A percentile compares a stretch with the other conserved stretches of the same genome.
Evolutionary conservation across 139 green algal genomes (phyloP).

Genomic region (Choricystis sp.): DNA sequence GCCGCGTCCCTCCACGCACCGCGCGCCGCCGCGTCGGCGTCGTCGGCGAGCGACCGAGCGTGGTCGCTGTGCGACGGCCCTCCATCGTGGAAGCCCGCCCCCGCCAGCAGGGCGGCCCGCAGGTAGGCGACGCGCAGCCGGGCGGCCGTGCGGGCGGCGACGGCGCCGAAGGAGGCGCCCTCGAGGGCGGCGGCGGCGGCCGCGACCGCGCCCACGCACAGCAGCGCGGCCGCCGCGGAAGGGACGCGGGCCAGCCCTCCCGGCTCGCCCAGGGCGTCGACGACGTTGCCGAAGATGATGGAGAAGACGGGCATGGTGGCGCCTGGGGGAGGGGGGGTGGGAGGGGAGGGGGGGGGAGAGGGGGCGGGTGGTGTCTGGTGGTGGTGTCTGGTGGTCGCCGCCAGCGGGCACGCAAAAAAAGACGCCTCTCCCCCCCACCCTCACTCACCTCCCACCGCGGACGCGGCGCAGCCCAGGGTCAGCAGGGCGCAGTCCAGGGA

Average conservation of each 20-base stretch:
- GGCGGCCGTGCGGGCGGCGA: neutral
- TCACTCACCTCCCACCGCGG: neutral
- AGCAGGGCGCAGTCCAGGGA: neutral
- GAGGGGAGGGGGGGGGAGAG: too few species aligned
- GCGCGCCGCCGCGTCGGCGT: too few species aligned
- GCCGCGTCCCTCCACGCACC: too few species aligned
- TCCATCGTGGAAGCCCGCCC: too few species aligned
- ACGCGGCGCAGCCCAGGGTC: neutral
- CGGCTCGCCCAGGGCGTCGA: neutral
- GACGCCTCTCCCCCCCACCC: neutral
- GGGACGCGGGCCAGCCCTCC: neutral
- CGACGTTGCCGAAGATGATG: neutral
- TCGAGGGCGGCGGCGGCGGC: too few species aligned
- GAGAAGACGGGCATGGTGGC: neutral
- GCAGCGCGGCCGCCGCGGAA: neutral
- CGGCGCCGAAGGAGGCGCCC: neutral
- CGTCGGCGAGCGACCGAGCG: too few species aligned
- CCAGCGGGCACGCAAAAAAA: neutral
- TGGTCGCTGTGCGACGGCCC: too few species aligned
- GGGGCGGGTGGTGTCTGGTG: too few species aligned
- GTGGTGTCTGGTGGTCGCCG: neutral
- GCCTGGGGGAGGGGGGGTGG: neutral
- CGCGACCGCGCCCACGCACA: neutral
- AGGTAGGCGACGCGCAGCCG: too few species aligned
- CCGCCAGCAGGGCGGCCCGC: too few species aligned